phyloP scores from a whole-genome alignment of 495 filamentous ascomycete genomes.

The Lasiosphaeris hirsuta region DNA sequence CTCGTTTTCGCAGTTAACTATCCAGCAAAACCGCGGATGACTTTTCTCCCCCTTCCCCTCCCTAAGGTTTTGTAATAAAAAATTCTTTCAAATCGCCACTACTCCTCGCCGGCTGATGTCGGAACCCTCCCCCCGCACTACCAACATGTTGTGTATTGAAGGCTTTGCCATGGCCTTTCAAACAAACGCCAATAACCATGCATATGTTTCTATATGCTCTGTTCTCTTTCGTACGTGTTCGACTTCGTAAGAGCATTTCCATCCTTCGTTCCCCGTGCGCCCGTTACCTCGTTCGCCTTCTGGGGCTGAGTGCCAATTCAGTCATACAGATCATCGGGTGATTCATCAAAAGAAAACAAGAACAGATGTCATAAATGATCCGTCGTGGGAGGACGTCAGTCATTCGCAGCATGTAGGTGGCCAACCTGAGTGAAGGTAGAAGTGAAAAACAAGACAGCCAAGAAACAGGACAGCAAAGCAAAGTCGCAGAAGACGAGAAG shows the following conservation, averaged over 20 bases:
- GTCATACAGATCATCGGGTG: constrained; percentile 28
- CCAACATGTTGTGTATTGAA: constrained; percentile 17
- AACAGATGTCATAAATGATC: constrained; percentile 6
- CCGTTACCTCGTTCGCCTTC: constrained; percentile 3
- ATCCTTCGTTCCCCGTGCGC: constrained; percentile 12
- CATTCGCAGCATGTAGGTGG: constrained; percentile 16
- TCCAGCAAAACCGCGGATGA: too few relatives aligned
- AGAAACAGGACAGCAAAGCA: constrained; percentile 1
- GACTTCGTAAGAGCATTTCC: constrained; percentile 14
- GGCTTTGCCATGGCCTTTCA: constrained; percentile 7
- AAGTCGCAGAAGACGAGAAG: constrained; percentile 8
- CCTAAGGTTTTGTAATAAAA: too few relatives aligned
- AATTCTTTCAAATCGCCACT: not conserved
- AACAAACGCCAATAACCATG: constrained; percentile 26
- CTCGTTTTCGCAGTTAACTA: too few relatives aligned
- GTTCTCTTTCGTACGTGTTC: constrained; percentile 11
- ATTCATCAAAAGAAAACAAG: constrained; percentile 17
- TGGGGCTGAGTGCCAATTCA: constrained; percentile 13
- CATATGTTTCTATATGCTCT: constrained; percentile 23
- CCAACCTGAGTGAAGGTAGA: constrained; percentile 3
- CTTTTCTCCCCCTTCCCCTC: too few relatives aligned
- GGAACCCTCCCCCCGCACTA: not conserved
- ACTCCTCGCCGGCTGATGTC: not conserved
- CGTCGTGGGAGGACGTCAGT: constrained; percentile 23
- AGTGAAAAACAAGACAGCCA: not conserved